phyloP scores from a whole-genome alignment of 768 basidiomycete genomes.

The Fomitopsis pulvina region DNA sequence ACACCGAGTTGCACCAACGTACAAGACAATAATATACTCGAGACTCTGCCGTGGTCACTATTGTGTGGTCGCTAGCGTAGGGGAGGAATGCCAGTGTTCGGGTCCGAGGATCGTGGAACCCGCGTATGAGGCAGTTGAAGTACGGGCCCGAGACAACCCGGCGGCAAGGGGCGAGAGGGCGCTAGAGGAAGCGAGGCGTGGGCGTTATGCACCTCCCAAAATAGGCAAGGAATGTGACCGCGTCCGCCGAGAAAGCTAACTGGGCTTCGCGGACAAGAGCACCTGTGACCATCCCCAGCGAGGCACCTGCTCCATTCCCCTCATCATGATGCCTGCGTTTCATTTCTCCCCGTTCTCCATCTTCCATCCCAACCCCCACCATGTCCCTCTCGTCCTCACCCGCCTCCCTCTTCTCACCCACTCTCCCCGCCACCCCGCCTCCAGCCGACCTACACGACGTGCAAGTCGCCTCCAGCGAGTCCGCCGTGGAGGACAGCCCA shows the following conservation, averaged over 20 bases:
- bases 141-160: neutral
- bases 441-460: neutral
- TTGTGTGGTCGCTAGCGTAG: too few species aligned
- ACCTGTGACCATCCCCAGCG: neutral
- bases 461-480: neutral
- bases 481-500: neutral
- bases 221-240: neutral
- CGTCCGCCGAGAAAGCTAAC: neutral
- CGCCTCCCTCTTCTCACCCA: conserved; percentile 11
- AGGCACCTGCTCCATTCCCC: neutral
- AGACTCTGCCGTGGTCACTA: too few species aligned
- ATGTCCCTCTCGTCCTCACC: conserved; percentile 8
- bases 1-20: too few species aligned
- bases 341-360: neutral
- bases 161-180: neutral
- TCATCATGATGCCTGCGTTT: neutral
- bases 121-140: neutral
- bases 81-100: too few species aligned
- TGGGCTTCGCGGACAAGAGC: neutral
- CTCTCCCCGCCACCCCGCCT: conserved; percentile 1
- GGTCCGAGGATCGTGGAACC: neutral
- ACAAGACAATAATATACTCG: too few species aligned
- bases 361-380: conserved; percentile 1
- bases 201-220: neutral
- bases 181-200: neutral